Evolutionary conservation across 768 basidiomycete species (phyloP).

Genomic region (Suillus luteus): DNA sequence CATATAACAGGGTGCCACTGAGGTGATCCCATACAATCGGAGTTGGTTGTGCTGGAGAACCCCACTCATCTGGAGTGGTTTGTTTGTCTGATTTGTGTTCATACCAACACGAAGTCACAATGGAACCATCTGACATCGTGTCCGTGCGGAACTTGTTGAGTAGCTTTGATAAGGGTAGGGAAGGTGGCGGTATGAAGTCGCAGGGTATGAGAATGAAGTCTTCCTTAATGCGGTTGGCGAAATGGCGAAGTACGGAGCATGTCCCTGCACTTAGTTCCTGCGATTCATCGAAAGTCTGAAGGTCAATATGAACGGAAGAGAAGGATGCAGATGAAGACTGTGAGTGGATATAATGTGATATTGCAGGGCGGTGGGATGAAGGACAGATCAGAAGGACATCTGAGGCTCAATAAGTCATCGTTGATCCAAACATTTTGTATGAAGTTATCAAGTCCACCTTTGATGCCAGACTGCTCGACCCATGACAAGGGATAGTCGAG

Average conservation of each 20-base stretch:
- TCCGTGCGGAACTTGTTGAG: slow-evolving; percentile 85
- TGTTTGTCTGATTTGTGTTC: slow-evolving; percentile 55
- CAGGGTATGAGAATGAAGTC: slow-evolving; percentile 92
- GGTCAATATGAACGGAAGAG: slow-evolving; percentile 69
- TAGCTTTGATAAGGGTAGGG: slow-evolving; percentile 66
- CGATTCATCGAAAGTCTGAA: slow-evolving; percentile 81
- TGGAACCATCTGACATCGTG: slow-evolving; percentile 57
- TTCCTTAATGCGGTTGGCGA: slow-evolving; percentile 70
- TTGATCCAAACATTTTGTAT: slow-evolving; percentile 9
- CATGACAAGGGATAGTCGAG: slow-evolving; percentile 82
- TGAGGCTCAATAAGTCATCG: slow-evolving; percentile 32
- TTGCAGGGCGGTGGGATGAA: slow-evolving; percentile 65
- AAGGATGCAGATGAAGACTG: slow-evolving; percentile 60
- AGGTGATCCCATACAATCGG: slow-evolving; percentile 71
- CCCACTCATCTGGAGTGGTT: slow-evolving; percentile 67
- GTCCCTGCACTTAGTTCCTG: slow-evolving; percentile 68
- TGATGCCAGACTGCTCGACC: slow-evolving; percentile 85
- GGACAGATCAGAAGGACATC: slow-evolving; percentile 91
- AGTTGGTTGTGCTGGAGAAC: slow-evolving; percentile 40
- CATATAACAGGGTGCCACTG: slow-evolving; percentile 66
- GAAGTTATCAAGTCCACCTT: slow-evolving; percentile 47
- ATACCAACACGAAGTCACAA: slow-evolving; percentile 72
- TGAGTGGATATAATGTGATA: slow-evolving; percentile 86
- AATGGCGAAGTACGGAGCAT: slow-evolving; percentile 74
- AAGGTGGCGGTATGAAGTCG: slow-evolving; percentile 81